These are phyloP conservation scores for Paratinospora sagittata DNA, from an alignment of 164 flowering plant genomes.

Conservation along the genomic window DNA sequence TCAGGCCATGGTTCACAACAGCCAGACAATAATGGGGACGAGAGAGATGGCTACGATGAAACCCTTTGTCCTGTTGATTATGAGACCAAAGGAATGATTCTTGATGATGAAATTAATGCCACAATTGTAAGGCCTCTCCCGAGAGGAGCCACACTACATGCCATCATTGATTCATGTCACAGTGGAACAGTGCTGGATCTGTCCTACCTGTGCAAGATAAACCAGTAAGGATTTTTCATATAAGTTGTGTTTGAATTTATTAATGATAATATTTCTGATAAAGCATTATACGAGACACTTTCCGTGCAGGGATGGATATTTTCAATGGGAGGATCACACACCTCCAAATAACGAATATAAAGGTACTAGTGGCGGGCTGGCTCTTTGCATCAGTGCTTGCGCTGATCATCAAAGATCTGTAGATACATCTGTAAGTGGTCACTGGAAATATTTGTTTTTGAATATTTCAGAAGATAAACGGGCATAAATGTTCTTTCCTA, in stretches of 20 bases:
- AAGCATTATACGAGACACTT: not conserved
- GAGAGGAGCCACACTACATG: conserved; percentile 70
- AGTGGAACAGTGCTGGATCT: conserved; percentile 77
- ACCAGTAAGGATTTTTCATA: conserved; percentile 11
- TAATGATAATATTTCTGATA: not conserved
- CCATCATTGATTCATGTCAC: conserved; percentile 63
- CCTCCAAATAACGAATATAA: conserved; percentile 26
- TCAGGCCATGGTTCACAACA: conserved; percentile 72
- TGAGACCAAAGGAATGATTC: conserved; percentile 48
- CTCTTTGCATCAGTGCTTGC: conserved; percentile 57
- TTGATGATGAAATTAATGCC: conserved; percentile 74
- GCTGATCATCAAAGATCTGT: conserved; percentile 54
- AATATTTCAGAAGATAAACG: not conserved
- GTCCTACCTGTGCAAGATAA: conserved; percentile 52
- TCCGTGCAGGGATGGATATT: conserved; percentile 38
- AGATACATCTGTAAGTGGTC: conserved; percentile 38
- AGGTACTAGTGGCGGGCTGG: conserved; percentile 65
- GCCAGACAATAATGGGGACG: conserved; percentile 41
- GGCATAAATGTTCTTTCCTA: too few relatives aligned
- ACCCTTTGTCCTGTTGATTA: conserved; percentile 69
- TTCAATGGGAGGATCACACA: conserved; percentile 51
- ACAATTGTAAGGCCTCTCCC: conserved; percentile 68
- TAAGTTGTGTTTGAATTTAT: too few relatives aligned
- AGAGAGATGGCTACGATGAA: conserved; percentile 71
- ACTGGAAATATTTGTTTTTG: not conserved